Base-by-base conservation (phyloP, 306 rosid species). In the Ormosia emarginata region DNA sequence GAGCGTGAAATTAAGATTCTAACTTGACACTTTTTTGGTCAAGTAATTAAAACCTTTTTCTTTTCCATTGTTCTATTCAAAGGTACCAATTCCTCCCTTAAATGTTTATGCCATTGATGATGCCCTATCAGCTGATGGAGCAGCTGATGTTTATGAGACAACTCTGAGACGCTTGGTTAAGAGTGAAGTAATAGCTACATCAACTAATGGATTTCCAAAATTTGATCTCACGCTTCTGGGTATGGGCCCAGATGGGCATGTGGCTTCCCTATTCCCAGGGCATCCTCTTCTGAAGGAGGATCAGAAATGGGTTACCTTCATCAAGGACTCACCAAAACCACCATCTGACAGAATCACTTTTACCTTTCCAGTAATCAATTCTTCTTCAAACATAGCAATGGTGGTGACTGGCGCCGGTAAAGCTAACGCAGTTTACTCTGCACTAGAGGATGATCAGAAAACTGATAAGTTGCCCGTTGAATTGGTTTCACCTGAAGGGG, bases 201-300 rank as follows among this genome's bases (percentile, higher is more conserved):
- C 87, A 41, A 71, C 49, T 49, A 87, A 73, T 3, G 96, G 93
- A 40, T 90, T 93, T 80, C 99, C 99, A 37, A 95, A 95, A 86
- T 92, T 93, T 59, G 99, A 95, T 82, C 92, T 95, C 83, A 88
- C 87, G 91, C 97, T 95, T 71, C 85, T 95, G 15, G 99, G 99
- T 15, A 95, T 95, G 99, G 99, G 99, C 50, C 99, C 98, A 37
- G 99, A 95, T 79, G 98, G 99, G 37, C 99, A 95, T 30, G 88
- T 93, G 40, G 99, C 99, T 79, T 95, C 99, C 63, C 83, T 95
- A 46, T 95, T 95, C 88, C 99, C 99, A 2, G 96, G 94, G 24
- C 98, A 95, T 86, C 91, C 91, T 71, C 98, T 92, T 67, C 61
- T 86, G 77, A 67, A 84, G 8, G 99, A 95, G 86, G 88, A 89